Evolutionary conservation across 1,284 basidiomycete species (phyloP), one percentile per base, ranked within the genome.

Genomic region (Leccinum pseudoinsigne): DNA sequence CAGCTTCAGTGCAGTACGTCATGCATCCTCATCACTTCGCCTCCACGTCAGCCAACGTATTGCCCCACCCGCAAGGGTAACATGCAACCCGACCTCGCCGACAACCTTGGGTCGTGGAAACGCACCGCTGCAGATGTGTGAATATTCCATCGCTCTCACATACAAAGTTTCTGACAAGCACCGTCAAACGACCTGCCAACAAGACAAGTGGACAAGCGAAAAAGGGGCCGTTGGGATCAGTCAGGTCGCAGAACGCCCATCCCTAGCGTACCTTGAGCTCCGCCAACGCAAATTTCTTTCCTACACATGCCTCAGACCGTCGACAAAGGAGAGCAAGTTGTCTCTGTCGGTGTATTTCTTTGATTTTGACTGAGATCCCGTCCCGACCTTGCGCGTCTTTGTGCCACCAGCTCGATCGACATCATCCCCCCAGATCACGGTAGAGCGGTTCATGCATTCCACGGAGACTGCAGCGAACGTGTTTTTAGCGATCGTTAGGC

Each of bases 181-280:
- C 79, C 0, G 77, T 77, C 9, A 85, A 63, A 42, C 40, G 40
- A 12, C 14, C 12, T 42, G 40, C 12, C 12, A n/a, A 12, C 16
- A 42, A 42, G 2, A 42, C 14, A 14, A 42, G 16, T 31, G 31
- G 31, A 31, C 31, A 31, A 31, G 31, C 31, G 31, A 31, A 31
- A 31, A 31, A 31, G 31, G 31, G 31, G 31, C 2, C 31, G 31
- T 31, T 31, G 31, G 3, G 31, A 31, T 26, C 26, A 26, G 31
- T 10, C 31, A 2, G 31, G 31, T 31, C 31, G 31, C 2, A 21
- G 21, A 31, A 9, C 31, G 31, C n/a, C 42, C 26, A 45, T 2
- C n/a, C 42, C n/a, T 2, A 51, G 26, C 26, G 26, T 28, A 28
- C 84, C 80, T 85, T 86, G 69, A 85, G 78, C 67, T 82, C 81